Conservation (phyloP, 2,329 filamentous ascomycete genomes). For the Coleophoma crateriformis region DNA sequence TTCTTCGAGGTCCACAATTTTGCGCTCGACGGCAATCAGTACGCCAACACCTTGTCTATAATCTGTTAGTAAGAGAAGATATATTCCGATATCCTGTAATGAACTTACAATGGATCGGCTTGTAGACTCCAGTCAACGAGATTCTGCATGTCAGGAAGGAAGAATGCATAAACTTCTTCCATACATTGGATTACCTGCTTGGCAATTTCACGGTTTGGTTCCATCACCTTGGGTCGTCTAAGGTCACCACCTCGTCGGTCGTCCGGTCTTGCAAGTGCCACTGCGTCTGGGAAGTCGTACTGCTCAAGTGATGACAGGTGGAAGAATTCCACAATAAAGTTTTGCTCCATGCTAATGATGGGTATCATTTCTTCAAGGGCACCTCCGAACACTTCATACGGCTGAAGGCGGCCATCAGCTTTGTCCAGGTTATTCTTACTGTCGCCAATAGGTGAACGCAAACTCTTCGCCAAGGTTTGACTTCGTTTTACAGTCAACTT, state of each 20-base stretch:
- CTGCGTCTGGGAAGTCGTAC: slow-evolving; percentile 76
- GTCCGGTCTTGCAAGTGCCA: slow-evolving; percentile 59
- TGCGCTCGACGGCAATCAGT: slow-evolving; percentile 73
- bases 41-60: slow-evolving; percentile 82
- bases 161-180: slow-evolving; percentile 82
- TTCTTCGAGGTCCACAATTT: slow-evolving; percentile 73
- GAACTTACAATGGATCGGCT: slow-evolving; percentile 72
- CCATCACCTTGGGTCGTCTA: slow-evolving; percentile 69
- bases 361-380: slow-evolving; percentile 78
- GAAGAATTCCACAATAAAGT: slow-evolving; percentile 96
- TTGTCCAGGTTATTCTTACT: slow-evolving; percentile 48
- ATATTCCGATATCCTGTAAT: neutral
- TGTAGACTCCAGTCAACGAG: slow-evolving; percentile 80
- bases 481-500: slow-evolving; percentile 93
- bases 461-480: slow-evolving; percentile 73
- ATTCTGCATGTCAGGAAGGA: slow-evolving; percentile 70
- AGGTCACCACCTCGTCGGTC: slow-evolving; percentile 69
- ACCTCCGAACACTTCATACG: slow-evolving; percentile 76
- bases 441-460: slow-evolving; percentile 64
- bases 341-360: slow-evolving; percentile 88
- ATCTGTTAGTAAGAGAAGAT: slow-evolving; percentile 10
- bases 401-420: slow-evolving; percentile 59
- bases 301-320: slow-evolving; percentile 82
- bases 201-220: slow-evolving; percentile 84
- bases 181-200: slow-evolving; percentile 79